Conservation (phyloP, 192 early-diverging fungal genomes). For the Coemansia sp. region DNA sequence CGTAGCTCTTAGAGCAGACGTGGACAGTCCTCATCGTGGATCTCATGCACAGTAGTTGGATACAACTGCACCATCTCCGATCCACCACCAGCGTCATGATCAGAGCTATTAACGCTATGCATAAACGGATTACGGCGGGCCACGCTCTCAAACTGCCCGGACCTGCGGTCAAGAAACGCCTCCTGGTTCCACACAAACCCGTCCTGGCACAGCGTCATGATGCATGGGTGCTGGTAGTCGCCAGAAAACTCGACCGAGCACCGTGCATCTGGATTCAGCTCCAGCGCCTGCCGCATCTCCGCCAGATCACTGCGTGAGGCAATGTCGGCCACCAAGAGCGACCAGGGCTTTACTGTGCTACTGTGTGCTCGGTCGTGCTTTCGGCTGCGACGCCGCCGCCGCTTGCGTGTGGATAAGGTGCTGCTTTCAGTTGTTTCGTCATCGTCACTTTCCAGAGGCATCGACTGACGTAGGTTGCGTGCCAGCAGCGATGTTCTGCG, state of each 20-base stretch:
- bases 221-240: slow-evolving; percentile 13
- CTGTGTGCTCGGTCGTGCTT: background rate
- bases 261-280: slow-evolving; percentile 19
- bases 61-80: slow-evolving; percentile 25
- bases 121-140: slow-evolving; percentile 40
- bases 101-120: background rate
- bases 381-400: slow-evolving; percentile 2
- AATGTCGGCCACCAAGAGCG: slow-evolving; percentile 28
- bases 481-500: slow-evolving; percentile 22
- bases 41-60: slow-evolving; percentile 33
- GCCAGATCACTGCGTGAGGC: slow-evolving; percentile 8
- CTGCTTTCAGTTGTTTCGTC: no score
- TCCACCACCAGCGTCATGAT: background rate
- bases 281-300: slow-evolving; percentile 23
- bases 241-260: slow-evolving; percentile 32
- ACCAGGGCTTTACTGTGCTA: background rate
- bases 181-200: slow-evolving; percentile 49
- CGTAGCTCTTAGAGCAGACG: slow-evolving; percentile 1
- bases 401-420: no score
- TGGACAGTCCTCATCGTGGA: slow-evolving; percentile 21
- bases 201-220: slow-evolving; percentile 42
- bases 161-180: slow-evolving; percentile 21
- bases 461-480: slow-evolving; percentile 4
- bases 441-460: background rate
- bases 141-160: slow-evolving; percentile 20